Base-by-base conservation (phyloP, 495 filamentous ascomycete genomes). In the Rostrohypoxylon terebratum region DNA sequence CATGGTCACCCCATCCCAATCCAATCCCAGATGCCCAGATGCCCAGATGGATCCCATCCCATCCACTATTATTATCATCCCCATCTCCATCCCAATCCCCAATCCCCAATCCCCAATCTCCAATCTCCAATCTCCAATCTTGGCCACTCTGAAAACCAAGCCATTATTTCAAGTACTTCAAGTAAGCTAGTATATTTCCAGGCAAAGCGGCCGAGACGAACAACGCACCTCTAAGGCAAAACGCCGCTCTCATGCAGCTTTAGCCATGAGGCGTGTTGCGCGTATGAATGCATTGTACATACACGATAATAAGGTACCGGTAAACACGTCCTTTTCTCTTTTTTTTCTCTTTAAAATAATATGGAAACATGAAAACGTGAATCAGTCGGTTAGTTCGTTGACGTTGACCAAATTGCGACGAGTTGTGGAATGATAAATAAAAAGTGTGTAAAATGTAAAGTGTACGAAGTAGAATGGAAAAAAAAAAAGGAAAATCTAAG, bases 121-220 rank as follows among this genome's bases (percentile, higher is more conserved):
- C 11, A 33, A n/a, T 44, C 40, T 36, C 4, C 38, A 6, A 10
- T 38, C 11, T 6, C 54, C 54, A n/a, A 58, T 58, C 54, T 58
- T 58, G 34, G 54, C 54, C 53, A 38, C 53, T 14, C 53, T 31
- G 53, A 57, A 57, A 28, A 57, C 50, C 50, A 54, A 54, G 50
- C 21, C 28, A 54, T 28, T 25, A n/a, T 11, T 54, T 14, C 14
- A 55, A 55, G 14, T 8, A n/a, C 23, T 54, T 14, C 14, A 55
- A 55, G 14, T 8, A 31, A 58, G 25, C 25, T 54, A 54, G 50
- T 25, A 20, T 50, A 53, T 31, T 53, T 31, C 3, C 34, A 20
- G 28, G 20, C 20, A 34, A 31, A 4, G 21, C 51, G 51, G 51
- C 51, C 51, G 51, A 55, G 51, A 55, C 51, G 51, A 55, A 36